Evolutionary conservation across 2,329 filamentous ascomycete genomes (phyloP).

Genomic region (Zarea fungicola): DNA sequence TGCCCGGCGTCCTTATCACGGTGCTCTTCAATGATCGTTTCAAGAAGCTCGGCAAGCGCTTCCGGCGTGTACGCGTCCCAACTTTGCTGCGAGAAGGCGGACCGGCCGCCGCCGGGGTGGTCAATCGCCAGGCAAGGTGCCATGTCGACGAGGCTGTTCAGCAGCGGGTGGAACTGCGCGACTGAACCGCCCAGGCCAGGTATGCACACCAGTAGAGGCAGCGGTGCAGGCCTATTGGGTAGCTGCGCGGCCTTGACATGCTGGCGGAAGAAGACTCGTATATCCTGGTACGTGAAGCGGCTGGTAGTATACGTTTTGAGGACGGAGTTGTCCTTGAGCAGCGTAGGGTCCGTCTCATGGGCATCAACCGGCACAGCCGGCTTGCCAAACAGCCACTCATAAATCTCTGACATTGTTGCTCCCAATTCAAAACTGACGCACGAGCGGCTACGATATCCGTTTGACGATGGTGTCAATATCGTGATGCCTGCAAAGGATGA

Average conservation of each 20-base stretch:
- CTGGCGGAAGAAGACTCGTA: conserved; percentile 78
- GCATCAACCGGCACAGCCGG: conserved; percentile 21
- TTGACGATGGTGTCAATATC: conserved; percentile 5
- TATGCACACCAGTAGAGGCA: conserved; percentile 85
- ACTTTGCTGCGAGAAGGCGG: conserved; percentile 61
- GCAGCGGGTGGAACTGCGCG: conserved; percentile 76
- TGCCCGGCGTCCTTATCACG: conserved; percentile 61
- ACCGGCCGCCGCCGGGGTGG: conserved; percentile 82
- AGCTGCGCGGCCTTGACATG: conserved; percentile 82
- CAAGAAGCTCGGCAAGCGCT: conserved; percentile 69
- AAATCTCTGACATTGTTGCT: conserved; percentile 7
- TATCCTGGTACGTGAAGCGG: conserved; percentile 62
- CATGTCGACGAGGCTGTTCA: conserved; percentile 75
- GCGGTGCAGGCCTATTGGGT: conserved; percentile 62
- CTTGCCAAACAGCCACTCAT: conserved; percentile 14
- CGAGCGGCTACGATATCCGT: background rate
- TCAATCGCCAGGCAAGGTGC: conserved; percentile 81
- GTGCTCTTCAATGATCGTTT: conserved; percentile 67
- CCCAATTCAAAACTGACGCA: too few relatives aligned
- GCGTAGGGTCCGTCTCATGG: conserved; percentile 63
- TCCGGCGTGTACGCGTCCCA: conserved; percentile 79
- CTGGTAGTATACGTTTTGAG: conserved; percentile 68
- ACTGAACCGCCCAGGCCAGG: conserved; percentile 92
- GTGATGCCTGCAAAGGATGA: conserved; percentile 7
- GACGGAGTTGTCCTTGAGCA: conserved; percentile 71